These are phyloP conservation scores for Tylopilus sp. DNA, from an alignment of 768 basidiomycete genomes.

Conservation along the genomic window DNA sequence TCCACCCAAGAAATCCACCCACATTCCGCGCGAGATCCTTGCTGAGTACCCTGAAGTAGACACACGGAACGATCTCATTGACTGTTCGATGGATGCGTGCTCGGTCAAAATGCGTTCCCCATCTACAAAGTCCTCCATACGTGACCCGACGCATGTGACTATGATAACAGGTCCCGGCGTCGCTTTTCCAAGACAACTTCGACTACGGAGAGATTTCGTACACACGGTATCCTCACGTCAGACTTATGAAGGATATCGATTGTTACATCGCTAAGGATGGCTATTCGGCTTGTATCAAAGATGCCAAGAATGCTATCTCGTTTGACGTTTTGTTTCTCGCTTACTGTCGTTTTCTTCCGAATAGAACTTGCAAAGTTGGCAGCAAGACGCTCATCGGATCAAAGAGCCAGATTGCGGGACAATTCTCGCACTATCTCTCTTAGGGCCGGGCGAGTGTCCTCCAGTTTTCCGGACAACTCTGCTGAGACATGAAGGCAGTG, in stretches of 20 bases:
- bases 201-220: constrained; percentile 95
- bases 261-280: constrained; percentile 86
- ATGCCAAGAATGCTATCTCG: constrained; percentile 56
- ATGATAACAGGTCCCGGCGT: constrained; percentile 71
- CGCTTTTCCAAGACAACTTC: constrained; percentile 97
- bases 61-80: constrained; percentile 83
- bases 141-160: neutral
- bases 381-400: constrained; percentile 86
- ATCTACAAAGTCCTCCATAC: neutral
- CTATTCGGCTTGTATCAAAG: constrained; percentile 93
- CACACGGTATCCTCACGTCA: constrained; percentile 90
- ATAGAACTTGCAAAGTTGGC: constrained; percentile 78
- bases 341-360: neutral
- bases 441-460: no score
- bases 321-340: neutral
- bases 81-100: constrained; percentile 90
- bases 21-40: constrained; percentile 75
- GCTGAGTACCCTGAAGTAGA: constrained; percentile 75
- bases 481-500: no score
- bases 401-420: constrained; percentile 60
- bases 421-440: constrained; percentile 58
- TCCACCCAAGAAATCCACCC: constrained; percentile 57
- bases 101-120: constrained; percentile 80
- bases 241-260: constrained; percentile 91
- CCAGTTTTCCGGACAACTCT: no score